Percentiles rank a stretch among this genome's conserved stretches.
These are phyloP conservation scores for Termitomyces sp. DNA, from an alignment of 768 basidiomycete genomes.

Conservation along the genomic window DNA sequence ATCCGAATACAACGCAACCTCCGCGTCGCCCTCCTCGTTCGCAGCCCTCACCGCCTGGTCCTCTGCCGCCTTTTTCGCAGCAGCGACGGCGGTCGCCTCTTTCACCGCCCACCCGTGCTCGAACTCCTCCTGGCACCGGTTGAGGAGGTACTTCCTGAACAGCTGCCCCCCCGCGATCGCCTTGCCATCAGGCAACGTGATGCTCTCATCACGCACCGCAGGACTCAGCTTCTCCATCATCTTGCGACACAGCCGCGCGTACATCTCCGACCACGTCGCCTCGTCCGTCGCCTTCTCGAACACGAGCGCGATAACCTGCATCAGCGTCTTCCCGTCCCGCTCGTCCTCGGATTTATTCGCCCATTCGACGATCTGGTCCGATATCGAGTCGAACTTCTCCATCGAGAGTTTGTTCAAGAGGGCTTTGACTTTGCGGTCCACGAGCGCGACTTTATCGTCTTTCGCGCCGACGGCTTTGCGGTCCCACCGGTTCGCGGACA, in stretches of 20 bases:
- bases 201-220: no score
- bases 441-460: slow-evolving; percentile 74
- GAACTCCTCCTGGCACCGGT: slow-evolving; percentile 97
- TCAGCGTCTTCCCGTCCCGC: slow-evolving; percentile 89
- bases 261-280: no score
- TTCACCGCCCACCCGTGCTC: slow-evolving; percentile 93
- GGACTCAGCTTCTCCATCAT: no score
- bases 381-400: slow-evolving; percentile 95
- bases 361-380: slow-evolving; percentile 92
- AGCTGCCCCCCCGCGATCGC: slow-evolving; percentile 37
- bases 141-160: slow-evolving; percentile 95
- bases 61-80: slow-evolving; percentile 75
- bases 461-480: slow-evolving; percentile 37
- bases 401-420: slow-evolving; percentile 95
- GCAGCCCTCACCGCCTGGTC: slow-evolving; percentile 76
- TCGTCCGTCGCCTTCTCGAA: no score
- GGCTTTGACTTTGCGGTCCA: slow-evolving; percentile 89
- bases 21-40: slow-evolving; percentile 30
- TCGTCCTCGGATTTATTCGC: slow-evolving; percentile 92
- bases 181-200: no score
- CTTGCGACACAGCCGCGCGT: no score
- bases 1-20: slow-evolving; percentile 82
- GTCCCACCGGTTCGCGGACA: slow-evolving; percentile 83
- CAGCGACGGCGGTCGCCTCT: slow-evolving; percentile 85
- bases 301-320: no score